Base-by-base conservation (phyloP, 2,329 filamentous ascomycete genomes). In the Hypoxylon sp. region DNA sequence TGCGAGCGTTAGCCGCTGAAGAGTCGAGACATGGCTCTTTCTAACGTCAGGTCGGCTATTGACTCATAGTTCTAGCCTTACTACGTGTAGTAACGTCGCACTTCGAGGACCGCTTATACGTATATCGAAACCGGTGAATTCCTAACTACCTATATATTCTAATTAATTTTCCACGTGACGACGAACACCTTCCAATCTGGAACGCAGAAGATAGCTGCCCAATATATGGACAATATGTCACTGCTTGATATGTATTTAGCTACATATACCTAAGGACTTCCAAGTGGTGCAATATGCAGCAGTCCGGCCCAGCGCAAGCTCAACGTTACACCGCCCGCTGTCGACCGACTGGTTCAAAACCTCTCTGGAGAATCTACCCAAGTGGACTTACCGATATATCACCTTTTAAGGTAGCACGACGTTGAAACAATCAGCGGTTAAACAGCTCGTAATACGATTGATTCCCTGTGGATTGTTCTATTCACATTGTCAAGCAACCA, bases 1-100 rank as follows among this genome's bases (percentile, higher is more conserved):
- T 55, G 40, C 46, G 33, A 32, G n/a, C 11, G 56, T 51, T 51
- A 64, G 56, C 28, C 50, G 54, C 46, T 51, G 45, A 52, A 53
- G 52, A 20, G 42, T 63, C 50, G 30, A 60, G 46, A 45, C 32
- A 45, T 48, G 24, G 48, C 18, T 40, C 36, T 24, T 46, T 36
- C 42, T 51, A 28, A 61, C 45, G 30, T 28, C 30, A 20, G 46
- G 50, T 53, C 45, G 16, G 14, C 36, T 26, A 48, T 56, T 61
- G 48, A 59, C 53, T 65, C 51, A 48, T 28, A 14, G 22, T 56
- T 65, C 52, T 38, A 67, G 67, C 67, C 67, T 61, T 67, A 61
- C 54, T 62, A n/a, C n/a, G n/a, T n/a, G n/a, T n/a, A 53, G 67
- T 67, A 69, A 69, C 67, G 67, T 69, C 67, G 58, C 61, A 67